Conservation (phyloP, 2,329 filamentous ascomycete species). For the Exutisphaerella laricina region DNA sequence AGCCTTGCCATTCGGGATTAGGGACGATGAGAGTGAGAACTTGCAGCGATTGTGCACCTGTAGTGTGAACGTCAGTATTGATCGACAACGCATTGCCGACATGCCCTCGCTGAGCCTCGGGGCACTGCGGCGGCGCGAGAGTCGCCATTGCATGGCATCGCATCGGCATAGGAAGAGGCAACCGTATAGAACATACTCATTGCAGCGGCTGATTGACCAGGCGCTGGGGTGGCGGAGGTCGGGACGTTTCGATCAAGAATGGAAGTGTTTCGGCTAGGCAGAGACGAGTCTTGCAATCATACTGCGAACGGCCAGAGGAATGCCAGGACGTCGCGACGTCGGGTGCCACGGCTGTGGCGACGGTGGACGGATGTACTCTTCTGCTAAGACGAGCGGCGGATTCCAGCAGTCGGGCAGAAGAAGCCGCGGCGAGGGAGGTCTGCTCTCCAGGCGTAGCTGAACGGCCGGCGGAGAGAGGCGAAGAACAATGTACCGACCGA, state of each 20-base stretch:
- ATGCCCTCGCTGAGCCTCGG: neutral
- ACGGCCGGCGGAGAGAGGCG: too few species aligned
- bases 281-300: neutral
- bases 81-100: neutral
- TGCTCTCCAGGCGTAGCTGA: too few species aligned
- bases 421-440: too few species aligned
- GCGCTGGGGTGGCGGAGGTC: neutral
- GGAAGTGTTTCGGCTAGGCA: neutral
- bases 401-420: too few species aligned
- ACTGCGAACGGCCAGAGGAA: neutral
- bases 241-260: constrained; percentile 7
- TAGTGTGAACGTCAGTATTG: constrained; percentile 13
- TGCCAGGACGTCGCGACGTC: neutral
- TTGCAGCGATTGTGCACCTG: constrained; percentile 28
- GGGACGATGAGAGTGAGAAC: constrained; percentile 30
- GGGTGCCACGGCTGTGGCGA: too few species aligned
- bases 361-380: too few species aligned
- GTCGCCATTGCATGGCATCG: constrained; percentile 1
- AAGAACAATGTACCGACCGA: too few species aligned
- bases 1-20: constrained; percentile 22
- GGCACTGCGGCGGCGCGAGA: constrained; percentile 2
- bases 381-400: too few species aligned
- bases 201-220: constrained; percentile 17
- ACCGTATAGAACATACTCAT: constrained; percentile 37
- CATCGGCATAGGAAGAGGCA: constrained; percentile 8